Evolutionary conservation across 2,329 filamentous ascomycete genomes (phyloP).

Genomic region (Chalaropsis ovoidea): DNA sequence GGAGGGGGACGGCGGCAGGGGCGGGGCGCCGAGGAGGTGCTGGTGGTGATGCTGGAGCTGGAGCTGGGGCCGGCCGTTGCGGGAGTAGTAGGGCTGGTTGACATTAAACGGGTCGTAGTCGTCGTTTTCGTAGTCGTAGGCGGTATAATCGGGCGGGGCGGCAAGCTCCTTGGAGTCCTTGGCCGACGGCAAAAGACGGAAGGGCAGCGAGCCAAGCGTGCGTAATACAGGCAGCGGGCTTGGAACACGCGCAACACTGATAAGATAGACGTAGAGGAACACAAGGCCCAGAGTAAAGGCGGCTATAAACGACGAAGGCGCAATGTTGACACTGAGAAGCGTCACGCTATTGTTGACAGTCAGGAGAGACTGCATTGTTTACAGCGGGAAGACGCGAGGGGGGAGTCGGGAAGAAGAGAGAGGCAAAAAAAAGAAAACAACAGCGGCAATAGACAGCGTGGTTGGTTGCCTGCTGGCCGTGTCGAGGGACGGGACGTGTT

Average conservation of each 20-base stretch:
- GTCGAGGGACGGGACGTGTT: background rate
- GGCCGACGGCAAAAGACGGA: conserved; percentile 12
- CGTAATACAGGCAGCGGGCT: conserved; percentile 23
- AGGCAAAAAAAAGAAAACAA: background rate
- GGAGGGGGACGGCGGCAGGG: conserved; percentile 8
- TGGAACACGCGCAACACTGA: conserved; percentile 22
- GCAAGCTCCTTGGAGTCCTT: conserved; percentile 6
- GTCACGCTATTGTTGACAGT: conserved; percentile 53
- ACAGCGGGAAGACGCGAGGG: background rate
- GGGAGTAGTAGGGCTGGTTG: conserved; percentile 11
- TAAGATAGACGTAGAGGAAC: conserved; percentile 43
- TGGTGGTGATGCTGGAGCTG: background rate
- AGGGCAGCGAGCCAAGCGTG: conserved; percentile 20
- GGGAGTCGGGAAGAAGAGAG: background rate
- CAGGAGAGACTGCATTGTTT: conserved; percentile 48
- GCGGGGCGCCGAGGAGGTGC: background rate
- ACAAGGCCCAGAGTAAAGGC: conserved; percentile 41
- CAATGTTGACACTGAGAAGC: conserved; percentile 49
- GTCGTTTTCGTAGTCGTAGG: conserved; percentile 8
- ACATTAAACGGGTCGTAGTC: conserved; percentile 19
- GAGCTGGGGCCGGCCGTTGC: background rate
- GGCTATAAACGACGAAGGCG: conserved; percentile 48
- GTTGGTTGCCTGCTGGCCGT: conserved; percentile 5
- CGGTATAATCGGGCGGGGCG: conserved; percentile 9
- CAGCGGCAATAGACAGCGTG: background rate